Base-by-base conservation (phyloP, 2,329 filamentous ascomycete species). In the Fonsecaea monophora region DNA sequence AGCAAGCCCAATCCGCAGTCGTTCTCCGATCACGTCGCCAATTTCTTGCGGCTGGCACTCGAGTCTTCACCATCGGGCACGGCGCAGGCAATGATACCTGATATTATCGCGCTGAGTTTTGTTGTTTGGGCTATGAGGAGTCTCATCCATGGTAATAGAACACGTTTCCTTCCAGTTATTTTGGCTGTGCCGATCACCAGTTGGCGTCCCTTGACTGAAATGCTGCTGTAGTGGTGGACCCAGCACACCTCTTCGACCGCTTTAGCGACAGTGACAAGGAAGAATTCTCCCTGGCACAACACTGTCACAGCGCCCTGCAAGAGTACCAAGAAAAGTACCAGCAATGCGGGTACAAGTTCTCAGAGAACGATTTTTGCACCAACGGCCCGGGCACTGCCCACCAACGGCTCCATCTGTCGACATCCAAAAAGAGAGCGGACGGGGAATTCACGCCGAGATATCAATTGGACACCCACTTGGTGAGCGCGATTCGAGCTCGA, bases 261-360 rank as follows among this genome's bases (percentile, higher is more conserved):
- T 35, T 40, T 1, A 30, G 7, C 25, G 15, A 35, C 35, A 50
- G 21, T 18, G 59, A 62, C 4, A 45, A 62, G 34, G 45, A 54
- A 3, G 12, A 42, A 8, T 25, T 62, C 21, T 62, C 59, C 5
- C 15, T 62, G 34, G 59, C 59, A 9, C 18, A 62, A 12, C 50
- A 35, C 35, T 62, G 59, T 55, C 59, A 42, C 8, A 34, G 12
- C 12, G 59, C 59, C n/a, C 9, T 54, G 6, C 32, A 34, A 38
- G 59, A 62, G 18, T 62, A 54, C 59, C 25, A 55, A 32, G 59
- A 37, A 21, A 62, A 62, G 13, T 62, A 62, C n/a, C 59, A 62
- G 21, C 48, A 25, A 32, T 62, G 59, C n/a, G 59, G 59, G 10
- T 62, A 54, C 21, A 25, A 42, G 37, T 62, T 62, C 21, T 37